Conservation (phyloP, 2,329 filamentous ascomycete species). For the Talaromyces marneffei region DNA sequence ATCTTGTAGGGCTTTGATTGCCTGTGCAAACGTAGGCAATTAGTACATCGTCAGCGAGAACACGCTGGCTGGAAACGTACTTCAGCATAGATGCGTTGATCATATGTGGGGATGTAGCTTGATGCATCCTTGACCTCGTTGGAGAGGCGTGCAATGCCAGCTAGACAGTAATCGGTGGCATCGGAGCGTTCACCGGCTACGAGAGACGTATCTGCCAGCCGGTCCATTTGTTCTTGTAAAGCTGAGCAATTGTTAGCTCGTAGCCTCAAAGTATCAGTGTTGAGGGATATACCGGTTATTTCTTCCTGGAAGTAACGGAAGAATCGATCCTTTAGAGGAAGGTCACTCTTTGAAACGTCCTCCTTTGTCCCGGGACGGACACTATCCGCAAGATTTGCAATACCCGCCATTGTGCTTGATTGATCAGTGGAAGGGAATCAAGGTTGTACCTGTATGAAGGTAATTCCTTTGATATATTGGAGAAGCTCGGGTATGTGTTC, state of each 20-base stretch:
- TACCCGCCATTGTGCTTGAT: conserved; percentile 26
- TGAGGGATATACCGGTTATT: conserved; percentile 54
- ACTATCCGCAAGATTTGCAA: conserved; percentile 24
- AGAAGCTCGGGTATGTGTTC: not conserved
- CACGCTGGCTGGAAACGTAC: conserved; percentile 39
- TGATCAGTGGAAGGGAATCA: too few species aligned
- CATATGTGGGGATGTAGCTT: conserved; percentile 78
- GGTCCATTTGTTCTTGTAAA: conserved; percentile 68
- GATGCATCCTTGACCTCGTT: conserved; percentile 79
- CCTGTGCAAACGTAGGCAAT: conserved; percentile 40
- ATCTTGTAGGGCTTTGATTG: conserved; percentile 74
- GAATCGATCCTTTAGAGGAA: conserved; percentile 66
- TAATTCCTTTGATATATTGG: not conserved
- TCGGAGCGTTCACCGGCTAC: conserved; percentile 71
- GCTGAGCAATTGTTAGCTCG: conserved; percentile 42
- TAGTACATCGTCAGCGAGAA: conserved; percentile 14
- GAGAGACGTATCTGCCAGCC: conserved; percentile 57
- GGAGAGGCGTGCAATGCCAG: conserved; percentile 72
- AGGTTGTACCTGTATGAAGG: too few species aligned
- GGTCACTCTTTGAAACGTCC: conserved; percentile 30
- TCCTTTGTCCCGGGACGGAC: conserved; percentile 31
- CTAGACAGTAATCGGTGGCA: conserved; percentile 72
- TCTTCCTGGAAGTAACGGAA: conserved; percentile 77
- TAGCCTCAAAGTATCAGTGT: not conserved
- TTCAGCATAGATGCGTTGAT: conserved; percentile 78